Evolutionary conservation across 2,329 filamentous ascomycete species (phyloP), one percentile per base, ranked within the genome.

Genomic region (Pestalotiopsis sp.): DNA sequence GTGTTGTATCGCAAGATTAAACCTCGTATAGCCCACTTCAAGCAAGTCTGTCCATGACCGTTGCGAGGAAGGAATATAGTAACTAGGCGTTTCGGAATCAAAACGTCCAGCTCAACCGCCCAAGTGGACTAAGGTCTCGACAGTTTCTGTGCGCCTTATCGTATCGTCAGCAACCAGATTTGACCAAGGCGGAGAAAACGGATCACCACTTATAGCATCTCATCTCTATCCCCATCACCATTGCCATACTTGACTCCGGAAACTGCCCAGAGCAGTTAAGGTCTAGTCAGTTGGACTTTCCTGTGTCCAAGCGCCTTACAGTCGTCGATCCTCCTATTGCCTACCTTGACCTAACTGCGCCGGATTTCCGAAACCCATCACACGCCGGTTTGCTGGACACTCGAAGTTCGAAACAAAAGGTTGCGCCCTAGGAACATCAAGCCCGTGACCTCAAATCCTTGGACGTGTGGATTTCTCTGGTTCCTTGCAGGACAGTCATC

Each of bases 291-390:
- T 26, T 67, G 69, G 68, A 70, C 71, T 70, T 70, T 70, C 30
- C 61, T 66, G 70, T 67, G 71, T 71, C 71, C 68, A 70, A 71
- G 70, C 70, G 67, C 73, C 69, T 66, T 57, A 52, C 60, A 62
- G 68, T 61, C 66, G 65, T 64, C 63, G 60, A 70, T 69, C 65
- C 59, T 24, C 68, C 68, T 63, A 66, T 70, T 70, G 67, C 70
- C 71, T 68, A 63, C 67, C 30, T 71, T 67, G 71, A 68, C 71
- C 69, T 72, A 70, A 74, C 71, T 75, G 74, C 72, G 73, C 72
- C 72, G 74, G 71, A 74, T 73, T 73, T 74, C 74, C 74, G 73
- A 76, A 77, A 75, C 76, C 71, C 75, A 76, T 76, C 69, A 74
- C 73, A 75, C 72, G 72, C 73, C 73, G 71, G 71, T 71, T 69